Evolutionary conservation across 495 filamentous ascomycete species (phyloP), one percentile per base, ranked within the genome.

Genomic region (Aspergillus wentii): DNA sequence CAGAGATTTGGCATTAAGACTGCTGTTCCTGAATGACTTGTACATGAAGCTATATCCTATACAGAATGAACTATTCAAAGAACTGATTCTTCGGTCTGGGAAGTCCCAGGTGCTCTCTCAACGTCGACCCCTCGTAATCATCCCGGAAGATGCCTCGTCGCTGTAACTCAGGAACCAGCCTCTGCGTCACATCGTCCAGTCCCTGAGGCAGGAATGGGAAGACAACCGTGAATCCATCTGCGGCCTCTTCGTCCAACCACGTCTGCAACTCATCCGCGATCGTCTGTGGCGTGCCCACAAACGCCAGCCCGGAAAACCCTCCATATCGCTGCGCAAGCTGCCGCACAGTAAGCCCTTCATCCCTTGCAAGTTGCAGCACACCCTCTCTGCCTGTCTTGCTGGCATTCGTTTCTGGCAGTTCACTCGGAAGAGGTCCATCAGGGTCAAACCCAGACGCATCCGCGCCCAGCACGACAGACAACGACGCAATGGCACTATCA

Each of bases 401-500:
- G 8, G 68, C 71, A 42, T 77, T 77, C 0, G 71, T 73, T 43
- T 75, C 68, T 0, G 68, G 68, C 13, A 76, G 39, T 10, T 72
- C 66, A 0, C 44, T 43, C n/a, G 72, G 74, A 16, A 78, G 48
- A 0, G 64, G 64, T 1, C 44, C 58, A 30, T 78, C 72, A 0
- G 71, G 71, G 18, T 76, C 70, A 26, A 78, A 62, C 0, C 37
- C 48, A 8, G 65, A 57, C 8, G 55, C 69, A 52, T 78, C 72
- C 2, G 38, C 53, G 2, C 73, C 73, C 5, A 78, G 57, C 4
- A 52, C 41, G 17, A 75, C 58, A 2, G 69, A 74, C 29, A 78
- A 49, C 8, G 70, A 74, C n/a, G 72, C 72, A 48, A 78, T 71
- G 8, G 66, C 61, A 49, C 68, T 76, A 20, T 78, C 73, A 22